Percentiles rank a stretch among this genome's conserved stretches.
Evolutionary conservation across 1,284 basidiomycete species (phyloP).

Genomic region (Melampsora americana): DNA sequence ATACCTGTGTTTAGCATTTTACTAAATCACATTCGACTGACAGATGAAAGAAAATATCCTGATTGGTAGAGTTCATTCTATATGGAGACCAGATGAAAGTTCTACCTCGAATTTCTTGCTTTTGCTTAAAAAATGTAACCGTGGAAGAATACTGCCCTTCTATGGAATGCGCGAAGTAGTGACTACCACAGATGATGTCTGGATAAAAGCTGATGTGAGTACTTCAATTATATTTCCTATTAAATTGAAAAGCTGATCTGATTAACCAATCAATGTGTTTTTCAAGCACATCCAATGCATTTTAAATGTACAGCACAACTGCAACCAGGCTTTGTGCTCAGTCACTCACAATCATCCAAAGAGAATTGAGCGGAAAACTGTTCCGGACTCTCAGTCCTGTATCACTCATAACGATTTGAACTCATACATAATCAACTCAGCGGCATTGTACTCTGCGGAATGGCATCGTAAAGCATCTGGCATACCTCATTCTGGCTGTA

Average conservation of each 20-base stretch:
- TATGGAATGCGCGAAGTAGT: background rate
- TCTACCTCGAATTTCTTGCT: background rate
- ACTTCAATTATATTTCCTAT: background rate
- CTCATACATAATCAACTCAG: background rate
- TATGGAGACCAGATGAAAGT: background rate
- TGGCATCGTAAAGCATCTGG: background rate
- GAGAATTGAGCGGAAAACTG: too few relatives aligned
- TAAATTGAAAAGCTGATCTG: background rate
- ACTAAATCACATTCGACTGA: background rate
- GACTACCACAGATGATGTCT: too few relatives aligned
- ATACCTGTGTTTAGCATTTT: background rate
- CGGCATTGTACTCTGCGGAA: background rate
- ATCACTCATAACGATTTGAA: too few relatives aligned
- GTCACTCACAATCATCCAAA: too few relatives aligned
- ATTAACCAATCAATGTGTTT: too few relatives aligned
- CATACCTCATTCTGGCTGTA: background rate
- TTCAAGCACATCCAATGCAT: background rate
- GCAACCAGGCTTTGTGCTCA: too few relatives aligned
- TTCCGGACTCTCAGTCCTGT: too few relatives aligned
- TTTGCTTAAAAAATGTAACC: background rate
- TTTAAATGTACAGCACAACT: background rate
- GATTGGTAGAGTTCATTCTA: too few relatives aligned
- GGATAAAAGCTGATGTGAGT: background rate
- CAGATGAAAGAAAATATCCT: background rate
- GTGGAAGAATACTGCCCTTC: background rate